A percentile compares a stretch with the other conserved stretches of the same genome.
phyloP scores from a whole-genome alignment of 75 land plant genomes.

The Cryptomeria japonica region DNA sequence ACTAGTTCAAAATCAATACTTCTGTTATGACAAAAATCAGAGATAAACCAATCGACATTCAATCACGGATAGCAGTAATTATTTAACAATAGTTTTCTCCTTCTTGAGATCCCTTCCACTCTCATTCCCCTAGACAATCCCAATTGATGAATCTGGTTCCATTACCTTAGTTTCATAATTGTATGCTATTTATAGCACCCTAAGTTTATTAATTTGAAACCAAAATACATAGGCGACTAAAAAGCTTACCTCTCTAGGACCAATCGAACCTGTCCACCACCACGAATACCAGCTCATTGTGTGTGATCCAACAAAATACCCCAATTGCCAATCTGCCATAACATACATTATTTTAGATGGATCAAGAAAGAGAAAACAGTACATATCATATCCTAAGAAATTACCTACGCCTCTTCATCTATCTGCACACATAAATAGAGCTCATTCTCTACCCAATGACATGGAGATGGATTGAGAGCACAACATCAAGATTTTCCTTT shows the following conservation, averaged over 20 bases:
- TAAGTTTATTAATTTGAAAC: not conserved
- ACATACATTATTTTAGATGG: not conserved
- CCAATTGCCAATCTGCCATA: not conserved
- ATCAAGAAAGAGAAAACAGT: not conserved
- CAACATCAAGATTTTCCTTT: not conserved
- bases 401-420: not conserved
- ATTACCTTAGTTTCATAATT: not conserved
- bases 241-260: not conserved
- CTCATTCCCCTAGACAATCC: not conserved
- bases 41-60: not conserved
- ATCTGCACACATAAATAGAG: too few relatives aligned
- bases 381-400: not conserved
- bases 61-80: not conserved
- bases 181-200: not conserved
- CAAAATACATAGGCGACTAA: not conserved
- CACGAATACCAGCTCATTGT: not conserved
- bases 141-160: not conserved
- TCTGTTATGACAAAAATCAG: not conserved
- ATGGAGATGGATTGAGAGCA: not conserved
- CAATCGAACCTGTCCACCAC: not conserved
- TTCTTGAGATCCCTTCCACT: not conserved
- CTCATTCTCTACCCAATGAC: not conserved
- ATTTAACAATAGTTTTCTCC: not conserved
- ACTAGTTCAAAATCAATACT: not conserved
- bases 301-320: not conserved